Conservation (phyloP, 2,329 filamentous ascomycete genomes). For the Fusarium illudens region DNA sequence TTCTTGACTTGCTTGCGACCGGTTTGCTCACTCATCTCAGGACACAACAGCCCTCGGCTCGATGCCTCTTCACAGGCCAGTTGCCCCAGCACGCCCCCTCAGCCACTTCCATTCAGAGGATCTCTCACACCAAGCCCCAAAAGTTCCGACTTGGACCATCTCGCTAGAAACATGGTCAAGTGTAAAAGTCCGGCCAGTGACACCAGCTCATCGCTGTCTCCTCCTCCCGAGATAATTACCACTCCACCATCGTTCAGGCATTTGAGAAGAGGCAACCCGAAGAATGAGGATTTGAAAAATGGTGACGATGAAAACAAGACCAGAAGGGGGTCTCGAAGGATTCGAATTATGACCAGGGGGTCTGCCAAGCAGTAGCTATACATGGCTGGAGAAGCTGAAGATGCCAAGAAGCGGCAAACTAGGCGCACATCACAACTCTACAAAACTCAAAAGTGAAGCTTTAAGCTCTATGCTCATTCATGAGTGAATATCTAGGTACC, state of each 20-base stretch:
- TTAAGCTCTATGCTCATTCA: conserved; percentile 29
- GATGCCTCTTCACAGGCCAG: background rate
- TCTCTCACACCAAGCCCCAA: background rate
- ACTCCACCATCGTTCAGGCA: conserved; percentile 27
- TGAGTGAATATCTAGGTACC: conserved; percentile 32
- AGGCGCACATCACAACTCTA: background rate
- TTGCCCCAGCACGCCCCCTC: background rate
- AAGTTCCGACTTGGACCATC: background rate
- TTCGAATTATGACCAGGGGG: background rate
- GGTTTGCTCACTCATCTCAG: background rate
- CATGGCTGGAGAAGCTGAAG: background rate
- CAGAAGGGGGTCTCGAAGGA: background rate
- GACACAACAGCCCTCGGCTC: background rate
- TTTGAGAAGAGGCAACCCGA: background rate
- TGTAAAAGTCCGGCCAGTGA: conserved; percentile 1
- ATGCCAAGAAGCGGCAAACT: background rate
- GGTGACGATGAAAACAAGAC: background rate
- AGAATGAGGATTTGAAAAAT: background rate
- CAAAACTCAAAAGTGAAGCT: background rate
- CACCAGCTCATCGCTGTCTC: conserved; percentile 22
- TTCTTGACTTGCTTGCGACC: no score
- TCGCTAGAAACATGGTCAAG: background rate
- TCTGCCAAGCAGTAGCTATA: background rate
- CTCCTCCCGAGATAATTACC: conserved; percentile 18
- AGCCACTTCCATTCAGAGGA: background rate